Evolutionary conservation across 208 protist genomes (phyloP).

Genomic region (Trypanosomatidae sp.): DNA sequence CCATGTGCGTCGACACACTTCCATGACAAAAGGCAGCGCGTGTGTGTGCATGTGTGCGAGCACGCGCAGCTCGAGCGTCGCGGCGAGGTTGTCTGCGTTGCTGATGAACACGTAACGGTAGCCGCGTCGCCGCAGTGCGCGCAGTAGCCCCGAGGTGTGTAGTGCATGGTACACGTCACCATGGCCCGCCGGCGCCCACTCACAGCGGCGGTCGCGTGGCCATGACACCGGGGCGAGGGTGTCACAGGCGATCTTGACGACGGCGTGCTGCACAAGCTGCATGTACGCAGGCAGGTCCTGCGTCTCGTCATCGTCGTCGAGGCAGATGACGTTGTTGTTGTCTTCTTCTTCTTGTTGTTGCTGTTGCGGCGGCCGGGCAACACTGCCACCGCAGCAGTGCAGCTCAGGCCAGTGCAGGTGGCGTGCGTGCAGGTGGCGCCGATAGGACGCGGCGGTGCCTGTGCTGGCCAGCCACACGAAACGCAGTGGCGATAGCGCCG

Average conservation of each 20-base stretch:
- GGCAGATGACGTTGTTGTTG: too few species aligned
- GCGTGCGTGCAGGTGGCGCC: too few species aligned
- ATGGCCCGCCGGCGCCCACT: slow-evolving; percentile 99
- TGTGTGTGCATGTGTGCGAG: slow-evolving; percentile 74
- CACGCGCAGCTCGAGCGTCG: slow-evolving; percentile 74
- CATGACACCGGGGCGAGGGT: slow-evolving; percentile 47
- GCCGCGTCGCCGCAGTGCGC: slow-evolving; percentile 69
- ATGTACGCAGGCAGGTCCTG: too few species aligned
- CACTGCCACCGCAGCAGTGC: too few species aligned
- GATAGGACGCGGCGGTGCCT: too few species aligned
- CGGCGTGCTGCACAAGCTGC: slow-evolving; percentile 75
- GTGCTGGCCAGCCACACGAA: slow-evolving; percentile 98
- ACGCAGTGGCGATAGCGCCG: slow-evolving; percentile 84
- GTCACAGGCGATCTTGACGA: slow-evolving; percentile 65
- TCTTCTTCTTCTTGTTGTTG: too few species aligned
- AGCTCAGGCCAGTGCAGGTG: too few species aligned
- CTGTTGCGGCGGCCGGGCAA: too few species aligned
- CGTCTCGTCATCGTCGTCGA: too few species aligned
- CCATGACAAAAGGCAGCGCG: slow-evolving; percentile 84
- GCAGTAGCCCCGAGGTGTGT: slow-evolving; percentile 80
- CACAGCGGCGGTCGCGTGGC: slow-evolving; percentile 19
- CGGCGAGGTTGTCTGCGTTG: slow-evolving; percentile 99
- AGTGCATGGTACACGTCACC: slow-evolving; percentile 97
- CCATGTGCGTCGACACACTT: slow-evolving; percentile 81
- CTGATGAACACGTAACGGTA: slow-evolving; percentile 97